These are phyloP conservation scores for Boletus sp. DNA, from an alignment of 1,284 basidiomycete species.

Conservation along the genomic window DNA sequence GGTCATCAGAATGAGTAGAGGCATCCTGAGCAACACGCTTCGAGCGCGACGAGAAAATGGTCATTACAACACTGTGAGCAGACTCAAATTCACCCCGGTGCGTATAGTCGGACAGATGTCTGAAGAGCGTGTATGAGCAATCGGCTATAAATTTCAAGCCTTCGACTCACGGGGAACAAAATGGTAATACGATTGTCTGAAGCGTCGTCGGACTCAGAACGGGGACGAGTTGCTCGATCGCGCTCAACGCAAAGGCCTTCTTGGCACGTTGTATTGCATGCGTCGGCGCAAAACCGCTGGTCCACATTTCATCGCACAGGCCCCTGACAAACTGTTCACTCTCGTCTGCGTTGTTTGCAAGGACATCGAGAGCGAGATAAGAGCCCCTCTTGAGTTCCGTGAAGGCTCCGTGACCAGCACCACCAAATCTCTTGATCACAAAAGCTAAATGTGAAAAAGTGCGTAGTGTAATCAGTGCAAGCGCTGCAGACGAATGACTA, in stretches of 20 bases:
- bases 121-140: constrained; percentile 29
- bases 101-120: constrained; percentile 56
- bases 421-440: constrained; percentile 74
- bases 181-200: constrained; percentile 53
- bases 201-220: constrained; percentile 54
- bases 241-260: constrained; percentile 63
- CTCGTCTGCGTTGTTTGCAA: constrained; percentile 51
- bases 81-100: constrained; percentile 75
- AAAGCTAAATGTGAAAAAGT: no score
- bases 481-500: constrained; percentile 43
- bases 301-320: constrained; percentile 42
- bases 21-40: constrained; percentile 36
- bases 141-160: neutral
- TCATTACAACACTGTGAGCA: constrained; percentile 72
- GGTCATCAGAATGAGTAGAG: constrained; percentile 14
- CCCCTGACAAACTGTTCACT: constrained; percentile 48
- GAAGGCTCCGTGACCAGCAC: constrained; percentile 57
- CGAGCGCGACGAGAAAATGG: constrained; percentile 65
- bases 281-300: constrained; percentile 13
- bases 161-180: constrained; percentile 62
- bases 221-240: constrained; percentile 71
- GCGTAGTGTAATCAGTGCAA: constrained; percentile 55
- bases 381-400: constrained; percentile 69
- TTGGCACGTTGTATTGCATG: constrained; percentile 49
- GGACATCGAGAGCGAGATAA: constrained; percentile 71